phyloP scores from a whole-genome alignment of 202 grass and related monocot species.

The Cymbopogon flexuosus region DNA sequence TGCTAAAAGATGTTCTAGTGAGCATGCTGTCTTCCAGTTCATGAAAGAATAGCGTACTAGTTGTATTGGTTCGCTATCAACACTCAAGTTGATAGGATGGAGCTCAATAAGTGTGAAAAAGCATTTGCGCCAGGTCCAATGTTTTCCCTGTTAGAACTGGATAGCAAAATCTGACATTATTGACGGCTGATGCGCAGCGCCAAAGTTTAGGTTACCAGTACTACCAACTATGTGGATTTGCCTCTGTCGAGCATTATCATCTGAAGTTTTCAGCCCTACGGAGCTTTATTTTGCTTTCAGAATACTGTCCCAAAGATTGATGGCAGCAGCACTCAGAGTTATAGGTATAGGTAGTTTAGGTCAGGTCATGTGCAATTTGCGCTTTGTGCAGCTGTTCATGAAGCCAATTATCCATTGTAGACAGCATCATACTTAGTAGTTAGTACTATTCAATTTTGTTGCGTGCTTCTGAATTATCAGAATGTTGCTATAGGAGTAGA shows the following conservation, averaged over 20 bases:
- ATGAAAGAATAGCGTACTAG: background rate
- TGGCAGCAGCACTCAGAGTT: background rate
- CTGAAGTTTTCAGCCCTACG: background rate
- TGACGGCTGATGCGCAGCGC: background rate
- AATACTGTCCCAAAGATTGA: background rate
- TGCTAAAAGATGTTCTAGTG: background rate
- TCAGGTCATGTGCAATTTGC: background rate
- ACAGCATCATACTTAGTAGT: background rate
- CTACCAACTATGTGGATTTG: background rate
- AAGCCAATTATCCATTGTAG: background rate
- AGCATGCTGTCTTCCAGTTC: background rate
- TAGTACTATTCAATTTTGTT: background rate
- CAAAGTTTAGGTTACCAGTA: background rate
- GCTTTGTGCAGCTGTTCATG: too few species aligned
- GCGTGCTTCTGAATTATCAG: background rate
- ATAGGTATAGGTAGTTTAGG: background rate
- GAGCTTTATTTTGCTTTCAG: too few species aligned
- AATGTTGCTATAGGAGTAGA: background rate
- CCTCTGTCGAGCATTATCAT: background rate
- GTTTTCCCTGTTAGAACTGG: background rate
- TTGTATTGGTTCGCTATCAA: background rate
- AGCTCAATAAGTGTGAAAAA: background rate
- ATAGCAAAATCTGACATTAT: background rate
- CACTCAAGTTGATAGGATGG: background rate
- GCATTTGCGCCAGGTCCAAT: background rate